A percentile compares a stretch with the other conserved stretches of the same genome.
phyloP scores from a whole-genome alignment of 768 basidiomycete genomes.

The Calocera viscosa region DNA sequence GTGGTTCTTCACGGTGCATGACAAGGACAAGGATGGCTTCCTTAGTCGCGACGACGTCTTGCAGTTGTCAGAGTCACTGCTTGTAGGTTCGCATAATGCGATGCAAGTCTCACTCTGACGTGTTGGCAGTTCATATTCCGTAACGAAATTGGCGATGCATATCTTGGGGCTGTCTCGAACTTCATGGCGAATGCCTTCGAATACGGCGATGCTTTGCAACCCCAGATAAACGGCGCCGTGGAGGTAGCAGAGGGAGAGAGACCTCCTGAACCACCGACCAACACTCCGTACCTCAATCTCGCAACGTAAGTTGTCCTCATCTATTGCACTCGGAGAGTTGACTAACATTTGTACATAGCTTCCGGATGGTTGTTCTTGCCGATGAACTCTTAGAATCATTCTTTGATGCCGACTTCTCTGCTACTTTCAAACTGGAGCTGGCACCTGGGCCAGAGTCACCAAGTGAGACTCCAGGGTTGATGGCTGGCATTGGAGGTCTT shows the following conservation, averaged over 20 bases:
- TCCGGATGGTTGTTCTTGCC: conserved; percentile 97
- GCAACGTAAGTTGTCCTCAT: conserved; percentile 46
- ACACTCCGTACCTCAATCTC: conserved; percentile 85
- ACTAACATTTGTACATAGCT: conserved; percentile 36
- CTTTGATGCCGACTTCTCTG: conserved; percentile 83
- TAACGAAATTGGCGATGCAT: conserved; percentile 90
- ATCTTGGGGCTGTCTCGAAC: conserved; percentile 87
- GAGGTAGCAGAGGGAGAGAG: conserved; percentile 30
- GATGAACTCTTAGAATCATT: conserved; percentile 94
- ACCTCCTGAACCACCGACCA: conserved; percentile 47
- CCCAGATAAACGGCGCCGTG: conserved; percentile 22
- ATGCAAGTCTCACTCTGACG: conserved; percentile 9
- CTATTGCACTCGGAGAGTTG: neutral
- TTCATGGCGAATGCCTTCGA: conserved; percentile 99
- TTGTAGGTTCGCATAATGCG: conserved; percentile 43
- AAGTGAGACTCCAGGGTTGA: conserved; percentile 35
- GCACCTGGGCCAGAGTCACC: conserved; percentile 49
- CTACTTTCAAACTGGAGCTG: conserved; percentile 69
- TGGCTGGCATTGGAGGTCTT: conserved; percentile 51
- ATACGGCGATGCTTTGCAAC: conserved; percentile 79
- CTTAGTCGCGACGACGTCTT: conserved; percentile 94
- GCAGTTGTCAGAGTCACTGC: conserved; percentile 83
- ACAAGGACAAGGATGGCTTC: conserved; percentile 91
- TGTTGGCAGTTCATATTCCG: conserved; percentile 87
- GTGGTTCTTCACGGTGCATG: conserved; percentile 95